Base-by-base conservation (phyloP, 2,329 filamentous ascomycete species). In the Byssoonygena ceratinophila region DNA sequence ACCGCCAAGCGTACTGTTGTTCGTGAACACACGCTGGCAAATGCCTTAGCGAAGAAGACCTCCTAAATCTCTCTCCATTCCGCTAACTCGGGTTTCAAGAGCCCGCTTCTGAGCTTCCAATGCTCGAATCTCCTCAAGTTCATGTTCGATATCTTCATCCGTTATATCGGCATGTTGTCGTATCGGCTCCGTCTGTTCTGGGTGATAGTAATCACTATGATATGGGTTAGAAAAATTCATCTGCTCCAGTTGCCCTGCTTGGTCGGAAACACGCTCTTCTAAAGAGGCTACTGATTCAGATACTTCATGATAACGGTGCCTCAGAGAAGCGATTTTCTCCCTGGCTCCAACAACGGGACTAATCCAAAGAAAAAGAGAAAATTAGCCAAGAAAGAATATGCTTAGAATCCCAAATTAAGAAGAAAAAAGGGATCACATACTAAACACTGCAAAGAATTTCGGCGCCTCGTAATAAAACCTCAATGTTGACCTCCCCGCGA, bases 361-460 rank as follows among this genome's bases (percentile, higher is more conserved):
- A 63, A n/a, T n/a, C n/a, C n/a, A n/a, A n/a, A n/a, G n/a, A n/a
- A n/a, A n/a, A n/a, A n/a, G n/a, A n/a, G n/a, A n/a, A n/a, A n/a
- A n/a, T n/a, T n/a, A n/a, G n/a, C n/a, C n/a, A n/a, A n/a, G n/a
- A n/a, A n/a, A n/a, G n/a, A n/a, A n/a, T n/a, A n/a, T n/a, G n/a
- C n/a, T n/a, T 22, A 6, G 7, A 29, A 40, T 7, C 16, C 16
- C 16, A 18, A 40, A 36, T 1, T 8, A 16, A 2, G 9, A 44
- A 25, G 22, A 11, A 5, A 4, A 14, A 20, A 7, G 49, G 50
- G 32, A 6, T 37, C 8, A 70, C 77, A 56, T 68, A 81, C 78
- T 96, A 97, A 25, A 96, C 90, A 41, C 79, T 79, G 60, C 89
- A 90, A 27, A 97, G 77, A 74, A 89, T 95, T 74, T 96, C 89